These are phyloP conservation scores for Leishmania tropica DNA, from an alignment of 208 protist genomes.

Conservation along the genomic window DNA sequence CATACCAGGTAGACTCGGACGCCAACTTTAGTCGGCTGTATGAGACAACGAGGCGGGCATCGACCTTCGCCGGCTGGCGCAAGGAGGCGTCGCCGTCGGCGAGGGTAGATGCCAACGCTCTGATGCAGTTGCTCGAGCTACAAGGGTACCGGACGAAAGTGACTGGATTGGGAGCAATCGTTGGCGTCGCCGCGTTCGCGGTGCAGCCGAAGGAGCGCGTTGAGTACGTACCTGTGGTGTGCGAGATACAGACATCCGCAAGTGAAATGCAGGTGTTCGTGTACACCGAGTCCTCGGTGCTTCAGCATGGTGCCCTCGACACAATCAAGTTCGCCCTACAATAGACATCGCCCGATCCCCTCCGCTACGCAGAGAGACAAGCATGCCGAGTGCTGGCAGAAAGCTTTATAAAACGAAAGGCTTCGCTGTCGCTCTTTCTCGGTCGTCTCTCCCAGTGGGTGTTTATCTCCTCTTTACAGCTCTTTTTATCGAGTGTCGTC, in stretches of 20 bases:
- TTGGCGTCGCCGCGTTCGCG: conserved; percentile 69
- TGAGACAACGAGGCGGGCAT: conserved; percentile 39
- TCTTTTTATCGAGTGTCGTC: background rate
- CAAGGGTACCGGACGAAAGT: conserved; percentile 22
- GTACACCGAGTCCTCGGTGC: conserved; percentile 36
- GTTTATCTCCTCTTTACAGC: background rate
- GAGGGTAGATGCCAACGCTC: background rate
- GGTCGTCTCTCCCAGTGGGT: background rate
- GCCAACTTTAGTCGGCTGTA: conserved; percentile 42
- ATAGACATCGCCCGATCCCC: background rate
- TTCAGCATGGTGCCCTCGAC: conserved; percentile 38
- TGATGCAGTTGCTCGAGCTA: conserved; percentile 15
- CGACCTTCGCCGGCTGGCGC: conserved; percentile 22
- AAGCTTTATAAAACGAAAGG: background rate
- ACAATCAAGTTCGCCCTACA: conserved; percentile 29
- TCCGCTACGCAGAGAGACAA: background rate
- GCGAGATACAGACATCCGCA: conserved; percentile 42
- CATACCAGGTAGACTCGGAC: conserved; percentile 55
- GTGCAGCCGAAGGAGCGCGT: conserved; percentile 61
- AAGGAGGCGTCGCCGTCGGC: conserved; percentile 25
- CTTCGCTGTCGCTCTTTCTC: background rate
- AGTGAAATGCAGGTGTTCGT: conserved; percentile 41
- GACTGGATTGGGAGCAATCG: conserved; percentile 23
- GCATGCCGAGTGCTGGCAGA: background rate
- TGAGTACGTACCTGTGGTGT: conserved; percentile 59